Percentiles rank a stretch among this genome's conserved stretches.
These are phyloP conservation scores for Colletotrichum gloeosporioides DNA, from an alignment of 2,329 filamentous ascomycete species.

Conservation along the genomic window DNA sequence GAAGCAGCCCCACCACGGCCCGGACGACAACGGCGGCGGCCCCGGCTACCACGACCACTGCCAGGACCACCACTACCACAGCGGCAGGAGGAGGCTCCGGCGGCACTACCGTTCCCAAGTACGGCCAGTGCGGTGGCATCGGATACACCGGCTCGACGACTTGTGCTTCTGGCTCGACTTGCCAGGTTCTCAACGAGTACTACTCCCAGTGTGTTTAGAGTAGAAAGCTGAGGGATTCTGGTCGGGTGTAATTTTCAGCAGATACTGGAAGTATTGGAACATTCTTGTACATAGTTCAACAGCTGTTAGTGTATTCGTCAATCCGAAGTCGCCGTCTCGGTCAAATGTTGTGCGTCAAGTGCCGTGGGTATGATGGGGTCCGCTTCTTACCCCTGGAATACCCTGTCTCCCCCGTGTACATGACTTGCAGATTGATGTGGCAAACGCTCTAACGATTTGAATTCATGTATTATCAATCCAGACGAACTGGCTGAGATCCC, in stretches of 20 bases:
- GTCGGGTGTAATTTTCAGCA: background rate
- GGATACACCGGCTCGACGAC: slow-evolving; percentile 38
- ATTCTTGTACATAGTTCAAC: background rate
- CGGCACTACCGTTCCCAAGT: slow-evolving; percentile 30
- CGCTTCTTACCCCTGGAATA: background rate
- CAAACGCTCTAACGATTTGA: accelerated
- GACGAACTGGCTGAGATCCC: background rate
- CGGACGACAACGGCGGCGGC: slow-evolving; percentile 2
- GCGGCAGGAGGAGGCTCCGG: background rate
- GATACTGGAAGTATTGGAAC: background rate
- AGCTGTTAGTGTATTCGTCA: background rate
- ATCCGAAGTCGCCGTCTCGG: background rate
- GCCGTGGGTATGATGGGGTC: background rate
- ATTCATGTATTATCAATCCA: background rate
- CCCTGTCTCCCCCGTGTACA: background rate
- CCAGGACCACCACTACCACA: slow-evolving; percentile 9
- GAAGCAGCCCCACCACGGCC: slow-evolving; percentile 1
- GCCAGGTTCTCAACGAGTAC: slow-evolving; percentile 41
- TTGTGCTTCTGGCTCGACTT: slow-evolving; percentile 40
- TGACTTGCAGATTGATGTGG: background rate
- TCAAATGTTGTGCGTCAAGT: background rate
- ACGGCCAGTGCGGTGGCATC: slow-evolving; percentile 42
- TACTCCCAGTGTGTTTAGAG: slow-evolving; percentile 46
- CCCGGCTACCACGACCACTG: background rate
- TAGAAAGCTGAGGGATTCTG: accelerated